phyloP scores from a whole-genome alignment of 176 grass and related monocot species.

The Hyparrhenia diplandra region DNA sequence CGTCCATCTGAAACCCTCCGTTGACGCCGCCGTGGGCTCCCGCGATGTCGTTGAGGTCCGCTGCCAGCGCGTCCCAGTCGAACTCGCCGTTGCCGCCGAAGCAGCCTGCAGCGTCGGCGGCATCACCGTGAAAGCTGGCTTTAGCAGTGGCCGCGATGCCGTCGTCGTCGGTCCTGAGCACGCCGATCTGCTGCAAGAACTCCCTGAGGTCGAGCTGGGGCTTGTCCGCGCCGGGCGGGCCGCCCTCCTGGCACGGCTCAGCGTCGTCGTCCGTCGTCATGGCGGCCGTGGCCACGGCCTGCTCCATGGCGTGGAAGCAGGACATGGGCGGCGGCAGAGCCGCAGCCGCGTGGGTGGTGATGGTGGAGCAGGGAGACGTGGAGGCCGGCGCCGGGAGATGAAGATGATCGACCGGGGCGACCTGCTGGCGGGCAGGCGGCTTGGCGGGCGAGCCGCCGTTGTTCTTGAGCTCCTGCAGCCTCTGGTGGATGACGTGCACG shows the following conservation, averaged over 20 bases:
- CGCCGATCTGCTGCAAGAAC: constrained; percentile 95
- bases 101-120: constrained; percentile 16
- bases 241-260: not conserved
- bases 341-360: constrained; percentile 1
- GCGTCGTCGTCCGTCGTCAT: constrained; percentile 30
- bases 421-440: not conserved
- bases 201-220: constrained; percentile 98
- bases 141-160: not conserved
- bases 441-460: not conserved
- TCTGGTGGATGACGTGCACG: constrained; percentile 98
- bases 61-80: constrained; percentile 87
- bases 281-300: constrained; percentile 15
- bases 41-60: constrained; percentile 63
- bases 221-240: constrained; percentile 26
- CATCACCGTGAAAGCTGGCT: not conserved
- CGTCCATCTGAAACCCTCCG: constrained; percentile 58
- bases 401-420: not conserved
- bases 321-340: constrained; percentile 15
- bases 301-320: constrained; percentile 50
- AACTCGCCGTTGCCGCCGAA: constrained; percentile 53
- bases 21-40: constrained; percentile 37
- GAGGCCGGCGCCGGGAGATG: not conserved
- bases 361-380: constrained; percentile 41
- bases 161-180: constrained; percentile 53
- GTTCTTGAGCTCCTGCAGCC: constrained; percentile 80